Evolutionary conservation across 179 eudicot species (phyloP), one percentile per base, ranked within the genome.

Genomic region (Patellifolia procumbens): DNA sequence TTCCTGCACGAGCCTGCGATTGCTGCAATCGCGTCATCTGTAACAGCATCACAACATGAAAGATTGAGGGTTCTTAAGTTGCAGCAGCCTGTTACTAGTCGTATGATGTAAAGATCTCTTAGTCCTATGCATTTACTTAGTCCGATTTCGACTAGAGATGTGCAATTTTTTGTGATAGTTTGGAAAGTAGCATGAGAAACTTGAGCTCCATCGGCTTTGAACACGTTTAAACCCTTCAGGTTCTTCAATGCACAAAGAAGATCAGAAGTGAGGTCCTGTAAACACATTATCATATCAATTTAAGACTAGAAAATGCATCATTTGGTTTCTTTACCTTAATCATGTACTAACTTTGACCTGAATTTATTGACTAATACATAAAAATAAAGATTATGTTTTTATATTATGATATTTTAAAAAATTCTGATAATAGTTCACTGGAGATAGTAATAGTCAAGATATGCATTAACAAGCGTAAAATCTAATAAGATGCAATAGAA

Each of bases 111-210:
- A 17, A 31, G 46, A 68, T 91, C 96, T 12, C 83, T 80, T 70
- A 91, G 81, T 42, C 93, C 91, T 60, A 81, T 72, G 80, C 93
- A 92, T 91, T 92, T 92, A 76, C 97, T 89, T 45, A 91, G 78
- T n/a, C 92, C 86, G 39, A 92, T 80, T 77, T 92, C 92, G 43
- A 83, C 80, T 75, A 91, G 80, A 31, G 75, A 78, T 71, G 75
- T 85, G 83, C 89, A 87, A 31, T 74, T 88, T 62, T 72, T 63
- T 74, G 83, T 77, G 29, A 92, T 75, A 39, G 81, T 79, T 29
- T 82, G 77, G 64, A 88, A 82, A n/a, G 75, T 52, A 65, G 86
- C 74, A 17, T 85, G 83, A 29, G 84, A 80, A 76, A 92, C 91
- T 48, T 79, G 83, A 70, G 93, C 85, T 39, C 97, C 97, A 67